Evolutionary conservation across 2,329 filamentous ascomycete species (phyloP), one percentile per base, ranked within the genome.

Genomic region (Polytolypa hystricis): DNA sequence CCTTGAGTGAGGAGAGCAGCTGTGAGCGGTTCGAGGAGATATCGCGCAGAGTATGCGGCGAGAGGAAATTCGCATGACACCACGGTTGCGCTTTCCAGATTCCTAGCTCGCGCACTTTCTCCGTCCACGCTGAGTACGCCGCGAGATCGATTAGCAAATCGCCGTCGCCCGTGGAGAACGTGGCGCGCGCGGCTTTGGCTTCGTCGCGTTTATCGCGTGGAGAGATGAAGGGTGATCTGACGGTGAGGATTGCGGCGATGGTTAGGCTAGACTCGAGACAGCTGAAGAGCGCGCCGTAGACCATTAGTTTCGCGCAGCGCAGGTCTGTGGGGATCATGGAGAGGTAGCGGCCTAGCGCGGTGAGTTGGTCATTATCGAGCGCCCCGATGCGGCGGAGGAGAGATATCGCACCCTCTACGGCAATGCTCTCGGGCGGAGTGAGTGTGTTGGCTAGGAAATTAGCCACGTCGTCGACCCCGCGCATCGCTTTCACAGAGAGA

Each of bases 311-410:
- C 30, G 84, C 85, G 56, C 86, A 93, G 18, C 89, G 78, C 32
- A 98, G 70, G 53, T 98, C 91, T 0, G 89, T 84, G 2, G 91
- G 91, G 34, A 98, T 86, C 76, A 93, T 84, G 12, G 87, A 82
- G n/a, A 98, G 69, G 62, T 96, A 91, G 36, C 82, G 79, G 26
- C 91, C 91, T 31, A 98, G 77, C 3, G 87, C 86, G 0, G 91
- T 96, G 27, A 98, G 70, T 50, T 85, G 81, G 39, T 84, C 77
- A 30, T 84, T 84, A 48, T 91, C 84, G 10, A 96, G 69, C 1
- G 87, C 89, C 19, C 91, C 91, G 70, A 98, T 93, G 7, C 86
- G 74, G 9, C 74, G 72, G 3, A 98, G 69, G 38, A 93, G 69
- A 46, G 69, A 73, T 45, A 98, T 68, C 1, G 91, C 91, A 11